phyloP scores from a whole-genome alignment of 495 filamentous ascomycete genomes.

The Aspergillus coremiiformis region DNA sequence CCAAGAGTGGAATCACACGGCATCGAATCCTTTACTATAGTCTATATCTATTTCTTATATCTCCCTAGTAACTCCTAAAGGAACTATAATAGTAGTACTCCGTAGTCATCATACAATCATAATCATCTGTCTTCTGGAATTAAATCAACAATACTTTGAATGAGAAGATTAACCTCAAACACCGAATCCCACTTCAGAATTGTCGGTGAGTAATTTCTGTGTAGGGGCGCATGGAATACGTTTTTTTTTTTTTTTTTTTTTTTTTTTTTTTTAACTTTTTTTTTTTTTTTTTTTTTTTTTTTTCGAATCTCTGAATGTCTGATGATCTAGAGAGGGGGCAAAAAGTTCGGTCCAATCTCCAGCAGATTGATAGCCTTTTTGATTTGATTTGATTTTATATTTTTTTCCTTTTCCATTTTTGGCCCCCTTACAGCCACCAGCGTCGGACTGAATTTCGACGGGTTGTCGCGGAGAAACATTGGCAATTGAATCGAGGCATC shows the following conservation, averaged over 20 bases:
- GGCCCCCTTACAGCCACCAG: constrained; percentile 5
- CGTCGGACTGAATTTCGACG: background rate
- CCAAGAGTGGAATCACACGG: background rate
- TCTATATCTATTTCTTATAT: background rate
- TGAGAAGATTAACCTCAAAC: background rate
- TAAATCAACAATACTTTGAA: background rate
- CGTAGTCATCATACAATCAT: background rate
- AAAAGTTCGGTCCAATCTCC: background rate
- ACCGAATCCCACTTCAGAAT: background rate
- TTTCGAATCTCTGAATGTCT: background rate
- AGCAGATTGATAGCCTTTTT: background rate
- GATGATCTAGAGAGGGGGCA: background rate
- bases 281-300: background rate
- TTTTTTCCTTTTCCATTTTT: background rate
- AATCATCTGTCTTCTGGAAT: background rate
- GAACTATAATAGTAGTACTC: background rate
- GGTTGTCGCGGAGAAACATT: background rate
- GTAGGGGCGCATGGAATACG: background rate
- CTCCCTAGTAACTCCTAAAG: background rate
- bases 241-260: background rate
- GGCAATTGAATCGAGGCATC: background rate
- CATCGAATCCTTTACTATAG: background rate
- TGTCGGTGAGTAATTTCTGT: background rate
- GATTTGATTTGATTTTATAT: no score
- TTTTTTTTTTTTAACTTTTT: background rate